These are phyloP conservation scores for Calonectria crousiana DNA, from an alignment of 2,329 filamentous ascomycete species.

Conservation along the genomic window DNA sequence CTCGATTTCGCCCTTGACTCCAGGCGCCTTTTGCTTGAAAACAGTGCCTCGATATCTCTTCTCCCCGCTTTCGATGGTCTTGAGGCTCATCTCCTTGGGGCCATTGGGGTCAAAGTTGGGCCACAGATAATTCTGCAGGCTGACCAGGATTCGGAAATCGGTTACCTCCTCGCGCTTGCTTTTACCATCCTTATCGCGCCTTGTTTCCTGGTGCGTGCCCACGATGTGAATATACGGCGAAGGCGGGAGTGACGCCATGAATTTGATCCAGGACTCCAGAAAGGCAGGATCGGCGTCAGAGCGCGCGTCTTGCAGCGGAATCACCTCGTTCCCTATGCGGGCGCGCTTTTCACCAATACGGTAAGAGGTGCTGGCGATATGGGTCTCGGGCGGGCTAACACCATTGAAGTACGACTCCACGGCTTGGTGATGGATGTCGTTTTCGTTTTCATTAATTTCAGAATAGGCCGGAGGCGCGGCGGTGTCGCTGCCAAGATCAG, in stretches of 20 bases:
- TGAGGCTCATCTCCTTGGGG: slow-evolving; percentile 13
- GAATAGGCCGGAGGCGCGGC: background rate
- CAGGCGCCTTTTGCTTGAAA: slow-evolving; percentile 28
- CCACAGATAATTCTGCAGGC: slow-evolving; percentile 38
- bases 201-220: slow-evolving; percentile 30
- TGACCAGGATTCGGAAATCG: slow-evolving; percentile 35
- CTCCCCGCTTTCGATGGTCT: slow-evolving; percentile 30
- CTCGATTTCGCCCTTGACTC: slow-evolving; percentile 31
- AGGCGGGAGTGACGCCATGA: slow-evolving; percentile 29
- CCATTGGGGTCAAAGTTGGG: slow-evolving; percentile 26
- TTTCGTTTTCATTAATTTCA: background rate
- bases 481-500: background rate
- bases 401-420: background rate
- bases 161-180: slow-evolving; percentile 28
- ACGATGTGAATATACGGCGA: slow-evolving; percentile 36
- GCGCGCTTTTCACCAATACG: slow-evolving; percentile 33
- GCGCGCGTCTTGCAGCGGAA: slow-evolving; percentile 26
- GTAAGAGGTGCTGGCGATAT: slow-evolving; percentile 20
- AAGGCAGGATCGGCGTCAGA: slow-evolving; percentile 29
- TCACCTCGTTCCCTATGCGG: slow-evolving; percentile 32
- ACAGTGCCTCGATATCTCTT: slow-evolving; percentile 40
- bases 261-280: slow-evolving; percentile 30
- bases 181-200: slow-evolving; percentile 34
- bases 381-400: slow-evolving; percentile 15
- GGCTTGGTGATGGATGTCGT: background rate